Evolutionary conservation across 2,329 filamentous ascomycete genomes (phyloP).

Genomic region (Gnomoniopsis sp.): DNA sequence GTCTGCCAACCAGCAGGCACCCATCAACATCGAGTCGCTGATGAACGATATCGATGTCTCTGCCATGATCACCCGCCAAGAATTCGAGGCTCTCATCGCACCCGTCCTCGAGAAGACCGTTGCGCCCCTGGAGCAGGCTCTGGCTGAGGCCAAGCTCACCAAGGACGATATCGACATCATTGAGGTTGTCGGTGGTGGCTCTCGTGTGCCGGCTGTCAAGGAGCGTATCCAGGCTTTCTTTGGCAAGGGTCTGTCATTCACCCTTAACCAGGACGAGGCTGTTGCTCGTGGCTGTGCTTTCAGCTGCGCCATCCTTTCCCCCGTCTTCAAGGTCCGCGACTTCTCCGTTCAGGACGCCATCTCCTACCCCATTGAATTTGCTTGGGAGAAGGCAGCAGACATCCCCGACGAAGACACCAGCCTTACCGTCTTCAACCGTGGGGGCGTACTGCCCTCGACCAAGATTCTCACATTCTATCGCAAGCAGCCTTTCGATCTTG

Average conservation of each 20-base stretch:
- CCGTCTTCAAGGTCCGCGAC: conserved; percentile 96
- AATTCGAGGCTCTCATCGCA: conserved; percentile 87
- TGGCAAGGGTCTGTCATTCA: conserved; percentile 88
- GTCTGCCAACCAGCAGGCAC: conserved; percentile 88
- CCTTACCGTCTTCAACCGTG: conserved; percentile 95
- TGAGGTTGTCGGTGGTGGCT: conserved; percentile 92
- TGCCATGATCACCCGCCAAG: conserved; percentile 85
- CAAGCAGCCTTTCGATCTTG: conserved; percentile 94
- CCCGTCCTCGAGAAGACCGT: conserved; percentile 74
- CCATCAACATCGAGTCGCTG: conserved; percentile 93
- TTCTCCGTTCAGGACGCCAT: conserved; percentile 97
- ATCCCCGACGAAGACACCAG: conserved; percentile 98
- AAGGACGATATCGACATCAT: conserved; percentile 89
- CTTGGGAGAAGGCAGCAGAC: conserved; percentile 97
- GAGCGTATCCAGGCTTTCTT: conserved; percentile 87
- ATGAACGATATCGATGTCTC: conserved; percentile 97
- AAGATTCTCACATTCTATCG: conserved; percentile 99
- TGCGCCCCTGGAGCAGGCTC: conserved; percentile 79
- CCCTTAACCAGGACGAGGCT: conserved; percentile 96
- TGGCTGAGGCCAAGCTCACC: conserved; percentile 89
- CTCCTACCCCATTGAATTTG: conserved; percentile 97
- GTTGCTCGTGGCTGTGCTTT: conserved; percentile 94
- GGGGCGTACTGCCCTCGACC: conserved; percentile 94
- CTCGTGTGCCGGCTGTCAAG: conserved; percentile 91
- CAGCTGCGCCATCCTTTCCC: conserved; percentile 94